phyloP scores from a whole-genome alignment of 139 green algal genomes.

The Tetraselmis chui region DNA sequence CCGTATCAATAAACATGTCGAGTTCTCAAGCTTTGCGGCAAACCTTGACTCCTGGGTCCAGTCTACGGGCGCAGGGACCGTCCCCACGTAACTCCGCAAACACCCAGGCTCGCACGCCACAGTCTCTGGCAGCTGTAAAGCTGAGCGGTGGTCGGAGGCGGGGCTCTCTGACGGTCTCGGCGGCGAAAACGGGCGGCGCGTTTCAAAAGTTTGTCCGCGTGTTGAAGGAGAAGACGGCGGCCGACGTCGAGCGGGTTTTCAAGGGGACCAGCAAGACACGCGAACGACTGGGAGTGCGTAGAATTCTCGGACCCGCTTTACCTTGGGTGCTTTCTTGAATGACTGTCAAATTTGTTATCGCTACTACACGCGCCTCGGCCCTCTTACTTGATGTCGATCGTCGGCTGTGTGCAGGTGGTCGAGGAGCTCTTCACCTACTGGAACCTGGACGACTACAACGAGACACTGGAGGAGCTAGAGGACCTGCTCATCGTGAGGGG shows the following conservation, averaged over 20 bases:
- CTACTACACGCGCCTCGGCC: not conserved
- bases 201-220: conserved; percentile 72
- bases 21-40: no score
- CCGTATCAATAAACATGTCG: no score
- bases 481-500: conserved; percentile 84
- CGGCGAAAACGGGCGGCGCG: not conserved
- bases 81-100: no score
- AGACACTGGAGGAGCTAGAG: conserved; percentile 89
- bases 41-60: no score
- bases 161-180: no score
- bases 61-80: no score
- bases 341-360: no score
- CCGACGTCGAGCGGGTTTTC: conserved; percentile 80
- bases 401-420: conserved; percentile 55
- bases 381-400: no score
- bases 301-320: not conserved
- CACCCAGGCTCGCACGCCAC: no score
- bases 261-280: conserved; percentile 86
- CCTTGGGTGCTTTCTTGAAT: not conserved
- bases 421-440: conserved; percentile 92
- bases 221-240: conserved; percentile 84
- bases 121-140: no score
- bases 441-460: conserved; percentile 86
- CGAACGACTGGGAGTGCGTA: conserved; percentile 71
- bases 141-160: no score